Percentiles rank a stretch among this genome's conserved stretches.
Evolutionary conservation across 257 asterid species (phyloP).

Genomic region (Primulina tabacum): DNA sequence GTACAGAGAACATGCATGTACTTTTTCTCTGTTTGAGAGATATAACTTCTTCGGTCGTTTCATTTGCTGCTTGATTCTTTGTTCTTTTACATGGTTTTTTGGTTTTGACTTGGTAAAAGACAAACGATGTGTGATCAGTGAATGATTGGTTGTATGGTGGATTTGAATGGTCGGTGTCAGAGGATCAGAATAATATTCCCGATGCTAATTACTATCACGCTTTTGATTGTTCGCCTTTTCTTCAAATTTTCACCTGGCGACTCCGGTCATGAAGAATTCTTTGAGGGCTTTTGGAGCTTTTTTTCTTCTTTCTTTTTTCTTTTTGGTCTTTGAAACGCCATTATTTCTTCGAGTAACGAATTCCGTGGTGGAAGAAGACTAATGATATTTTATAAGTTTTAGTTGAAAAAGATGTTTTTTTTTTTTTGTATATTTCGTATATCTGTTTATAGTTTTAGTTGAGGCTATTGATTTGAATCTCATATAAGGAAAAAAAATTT

Average conservation of each 20-base stretch:
- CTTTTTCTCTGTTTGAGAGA: too few relatives aligned
- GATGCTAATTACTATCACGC: constrained; percentile 11
- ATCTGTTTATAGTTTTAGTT: not conserved
- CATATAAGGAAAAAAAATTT: not conserved
- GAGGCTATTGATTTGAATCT: not conserved
- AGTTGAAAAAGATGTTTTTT: not conserved
- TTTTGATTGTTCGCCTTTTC: not conserved
- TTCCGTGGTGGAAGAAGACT: not conserved
- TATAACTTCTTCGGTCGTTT: not conserved
- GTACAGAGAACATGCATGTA: not conserved
- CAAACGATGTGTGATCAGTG: not conserved
- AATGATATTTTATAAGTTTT: too few relatives aligned
- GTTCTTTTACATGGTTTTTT: not conserved
- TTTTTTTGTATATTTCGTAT: not conserved
- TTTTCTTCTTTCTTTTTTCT: too few relatives aligned
- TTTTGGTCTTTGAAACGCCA: not conserved
- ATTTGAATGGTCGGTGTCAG: constrained; percentile 6
- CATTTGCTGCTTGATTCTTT: not conserved
- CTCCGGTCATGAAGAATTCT: not conserved
- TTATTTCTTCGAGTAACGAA: too few relatives aligned
- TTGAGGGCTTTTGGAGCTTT: not conserved
- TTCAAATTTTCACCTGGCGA: not conserved
- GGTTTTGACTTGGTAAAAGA: not conserved
- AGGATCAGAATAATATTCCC: constrained; percentile 12
- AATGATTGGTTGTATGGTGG: constrained; percentile 1